These are phyloP conservation scores for Limtongia smithiae DNA, from an alignment of 805 yeast genomes.

Conservation along the genomic window DNA sequence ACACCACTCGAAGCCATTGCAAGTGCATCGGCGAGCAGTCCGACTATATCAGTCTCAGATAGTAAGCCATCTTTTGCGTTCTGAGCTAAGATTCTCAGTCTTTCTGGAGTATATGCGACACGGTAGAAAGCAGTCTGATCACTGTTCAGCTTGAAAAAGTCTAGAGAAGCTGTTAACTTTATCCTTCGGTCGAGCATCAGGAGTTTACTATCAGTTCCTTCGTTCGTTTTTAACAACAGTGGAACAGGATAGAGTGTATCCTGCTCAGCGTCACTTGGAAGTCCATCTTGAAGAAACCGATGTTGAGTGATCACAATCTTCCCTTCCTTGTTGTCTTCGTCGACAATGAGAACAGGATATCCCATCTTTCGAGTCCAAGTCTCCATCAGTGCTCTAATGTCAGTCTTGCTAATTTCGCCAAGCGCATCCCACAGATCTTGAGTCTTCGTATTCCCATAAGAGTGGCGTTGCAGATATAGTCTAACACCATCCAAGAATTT, in stretches of 20 bases:
- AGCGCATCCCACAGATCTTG: conserved; percentile 69
- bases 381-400: conserved; percentile 57
- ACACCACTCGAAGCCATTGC: conserved; percentile 55
- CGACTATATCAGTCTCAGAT: conserved; percentile 58
- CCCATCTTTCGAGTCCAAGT: conserved; percentile 74
- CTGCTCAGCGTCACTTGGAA: conserved; percentile 56
- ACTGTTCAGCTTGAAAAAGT: conserved; percentile 57
- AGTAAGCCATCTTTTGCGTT: conserved; percentile 52
- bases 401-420: conserved; percentile 57
- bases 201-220: conserved; percentile 58
- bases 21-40: conserved; percentile 57
- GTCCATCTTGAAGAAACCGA: conserved; percentile 63
- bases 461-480: conserved; percentile 57
- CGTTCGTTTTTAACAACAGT: conserved; percentile 50
- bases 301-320: conserved; percentile 50
- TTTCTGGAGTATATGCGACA: conserved; percentile 50
- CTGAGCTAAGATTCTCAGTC: conserved; percentile 51
- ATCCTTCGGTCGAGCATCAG: conserved; percentile 52
- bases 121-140: conserved; percentile 62
- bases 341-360: conserved; percentile 62
- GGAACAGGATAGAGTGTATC: conserved; percentile 53
- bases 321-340: conserved; percentile 36
- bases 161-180: conserved; percentile 42
- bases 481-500: conserved; percentile 71
- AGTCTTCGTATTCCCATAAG: conserved; percentile 69